A percentile compares a stretch with the other conserved stretches of the same genome.
phyloP scores from a whole-genome alignment of 2,329 filamentous ascomycete species.

The Elsinoe necatrix region DNA sequence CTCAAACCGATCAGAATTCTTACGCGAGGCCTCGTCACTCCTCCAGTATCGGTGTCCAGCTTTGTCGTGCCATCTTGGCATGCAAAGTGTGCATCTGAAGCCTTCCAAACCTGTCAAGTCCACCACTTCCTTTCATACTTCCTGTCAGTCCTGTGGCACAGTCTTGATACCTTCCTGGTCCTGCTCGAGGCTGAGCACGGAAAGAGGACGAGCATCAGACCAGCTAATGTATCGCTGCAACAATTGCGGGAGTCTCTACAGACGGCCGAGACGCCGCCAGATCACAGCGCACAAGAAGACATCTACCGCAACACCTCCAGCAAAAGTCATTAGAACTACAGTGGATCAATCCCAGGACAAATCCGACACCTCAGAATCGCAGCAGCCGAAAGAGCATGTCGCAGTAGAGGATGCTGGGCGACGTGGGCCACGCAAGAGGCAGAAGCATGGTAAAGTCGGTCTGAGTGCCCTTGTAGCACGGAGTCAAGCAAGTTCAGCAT shows the following conservation, averaged over 20 bases:
- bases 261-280: not conserved
- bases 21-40: constrained; percentile 8
- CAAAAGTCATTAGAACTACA: not conserved
- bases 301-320: not conserved
- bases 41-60: constrained; percentile 15
- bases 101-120: not conserved
- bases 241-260: not conserved
- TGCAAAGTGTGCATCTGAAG: not conserved
- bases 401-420: not conserved
- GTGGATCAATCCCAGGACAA: too few species aligned
- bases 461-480: constrained; percentile 47
- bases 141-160: constrained; percentile 33
- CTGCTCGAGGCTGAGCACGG: not conserved
- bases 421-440: constrained; percentile 39
- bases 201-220: not conserved
- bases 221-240: not conserved
- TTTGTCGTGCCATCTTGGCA: constrained; percentile 16
- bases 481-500: constrained; percentile 31
- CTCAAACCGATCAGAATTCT: not conserved
- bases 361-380: not conserved
- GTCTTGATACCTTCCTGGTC: constrained; percentile 32
- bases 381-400: not conserved
- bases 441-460: constrained; percentile 47
- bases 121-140: not conserved
- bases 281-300: not conserved